phyloP scores from a whole-genome alignment of 2,329 filamentous ascomycete genomes.

The Triangularia verruculosa region DNA sequence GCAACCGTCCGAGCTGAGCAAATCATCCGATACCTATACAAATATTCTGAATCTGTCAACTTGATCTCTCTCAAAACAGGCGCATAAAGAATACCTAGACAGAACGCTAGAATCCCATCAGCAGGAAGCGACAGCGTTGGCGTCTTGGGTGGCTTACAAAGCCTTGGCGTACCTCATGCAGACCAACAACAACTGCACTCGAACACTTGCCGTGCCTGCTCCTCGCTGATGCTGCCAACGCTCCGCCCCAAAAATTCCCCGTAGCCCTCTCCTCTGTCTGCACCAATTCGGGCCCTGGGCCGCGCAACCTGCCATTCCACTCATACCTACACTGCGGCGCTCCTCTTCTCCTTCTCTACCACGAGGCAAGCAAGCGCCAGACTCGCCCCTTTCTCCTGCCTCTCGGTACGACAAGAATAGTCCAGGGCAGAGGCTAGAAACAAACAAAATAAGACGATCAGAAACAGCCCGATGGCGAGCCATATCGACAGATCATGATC shows the following conservation, averaged over 20 bases:
- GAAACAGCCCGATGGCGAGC: slow-evolving; percentile 18
- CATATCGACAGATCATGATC: slow-evolving; percentile 19
- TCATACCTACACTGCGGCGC: too few relatives aligned
- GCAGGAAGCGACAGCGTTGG: slow-evolving; percentile 5
- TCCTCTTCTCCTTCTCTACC: background rate
- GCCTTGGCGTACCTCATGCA: slow-evolving; percentile 20
- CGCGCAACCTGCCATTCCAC: background rate
- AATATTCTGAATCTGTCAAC: background rate
- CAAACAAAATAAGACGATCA: background rate
- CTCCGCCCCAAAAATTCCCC: slow-evolving; percentile 7
- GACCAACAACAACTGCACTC: background rate
- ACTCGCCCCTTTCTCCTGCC: slow-evolving; percentile 2
- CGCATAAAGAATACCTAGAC: background rate
- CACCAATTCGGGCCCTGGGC: slow-evolving; percentile 1
- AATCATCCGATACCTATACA: background rate
- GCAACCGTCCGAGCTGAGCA: background rate
- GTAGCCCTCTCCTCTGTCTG: slow-evolving; percentile 6
- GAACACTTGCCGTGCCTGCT: slow-evolving; percentile 2
- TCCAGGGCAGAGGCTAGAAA: background rate
- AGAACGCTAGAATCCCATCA: slow-evolving; percentile 6
- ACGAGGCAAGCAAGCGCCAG: background rate
- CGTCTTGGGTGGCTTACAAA: slow-evolving; percentile 15
- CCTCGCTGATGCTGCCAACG: background rate
- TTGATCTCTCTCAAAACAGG: background rate
- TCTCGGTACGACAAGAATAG: background rate